Base-by-base conservation (phyloP, 306 rosid species). In the Cyamopsis tetragonoloba region DNA sequence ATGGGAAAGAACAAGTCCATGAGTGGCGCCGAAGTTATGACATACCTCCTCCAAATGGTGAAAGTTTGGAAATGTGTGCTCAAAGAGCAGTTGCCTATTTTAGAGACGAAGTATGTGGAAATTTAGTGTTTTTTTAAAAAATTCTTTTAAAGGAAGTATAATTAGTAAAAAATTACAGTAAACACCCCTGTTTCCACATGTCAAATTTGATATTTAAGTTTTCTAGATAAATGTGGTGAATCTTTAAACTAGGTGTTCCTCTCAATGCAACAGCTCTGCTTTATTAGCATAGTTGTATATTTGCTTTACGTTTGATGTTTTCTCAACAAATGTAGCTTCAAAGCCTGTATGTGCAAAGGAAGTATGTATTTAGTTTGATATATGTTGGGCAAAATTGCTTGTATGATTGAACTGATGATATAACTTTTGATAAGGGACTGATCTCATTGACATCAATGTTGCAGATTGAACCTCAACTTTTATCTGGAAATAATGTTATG, bases 11-110 rank as follows among this genome's bases (percentile, higher is more conserved):
- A 70, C 95, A 90, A 78, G 99, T 95, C 68, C 99, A 95, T 7
- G 87, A 88, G 77, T 95, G 99, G 97, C 99, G 99, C 57, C 82
- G 99, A 63, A 90, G 99, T 83, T 95, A 88, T 44, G 97, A 95
- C 51, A 81, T 71, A 42, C 95, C 99, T 46, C 99, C 99, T 66
- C 99, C 99, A 10, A 86, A 88, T 75, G 99, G 97, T 55, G 99
- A 95, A 86, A 95, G 99, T 74, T 86, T 95, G 92, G 97, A 95
- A 79, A 90, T 95, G 99, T 95, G 97, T 77, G 99, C 99, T 47
- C 68, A 95, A 77, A 85, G 97, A 84, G 99, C 97, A 19, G 99
- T 95, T 83, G 97, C 97, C 69, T 95, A 95, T 83, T 95, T 95
- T 63, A 88, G 81, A 76, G 95, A 90, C 34, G 84, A 85, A 15